Evolutionary conservation across 305 asterid species (phyloP), one percentile per base, ranked within the genome.

Genomic region (Solanum chacoense): DNA sequence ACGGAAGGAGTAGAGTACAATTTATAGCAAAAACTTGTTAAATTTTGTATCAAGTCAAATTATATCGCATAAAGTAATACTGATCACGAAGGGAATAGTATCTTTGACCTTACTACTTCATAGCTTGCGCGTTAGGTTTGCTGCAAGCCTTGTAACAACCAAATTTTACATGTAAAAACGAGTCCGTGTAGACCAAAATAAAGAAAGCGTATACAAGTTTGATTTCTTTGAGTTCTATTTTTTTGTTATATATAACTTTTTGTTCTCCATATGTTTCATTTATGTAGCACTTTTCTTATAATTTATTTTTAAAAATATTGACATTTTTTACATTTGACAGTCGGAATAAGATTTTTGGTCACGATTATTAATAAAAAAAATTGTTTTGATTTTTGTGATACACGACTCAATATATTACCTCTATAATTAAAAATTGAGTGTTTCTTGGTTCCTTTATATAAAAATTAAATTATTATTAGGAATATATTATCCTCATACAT

Each of bases 1-100:
- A 45, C 8, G 3, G 8, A 45, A 0, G 0, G 63, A 45, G 20
- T 45, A 20, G 4, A 20, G 5, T 7, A 59, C 0, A 3, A 20
- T 59, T 3, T 59, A 0, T 3, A 55, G 0, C 0, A 50, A 16
- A 50, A 50, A 18, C 0, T 18, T 20, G 11, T 59, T 59, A 20
- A 20, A 59, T 59, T 59, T 0, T 3, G 0, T 9, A 0, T 59
- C 26, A 22, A 59, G 0, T 59, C 0, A 59, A 59, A 59, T 22
- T 59, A 22, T 1, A 59, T 59, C 71, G 2, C 11, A 59, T 59
- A 59, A 59, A 59, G 0, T 59, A 59, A 67, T 59, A 20, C 0
- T 7, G 1, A 20, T 59, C 24, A 24, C 0, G 1, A 2, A 11
- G 18, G 31, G 18, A 67, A 67, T 73, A 14, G 11, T 31, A 1